phyloP scores from a whole-genome alignment of 495 filamentous ascomycete genomes.

The Penicillium malachiteum region DNA sequence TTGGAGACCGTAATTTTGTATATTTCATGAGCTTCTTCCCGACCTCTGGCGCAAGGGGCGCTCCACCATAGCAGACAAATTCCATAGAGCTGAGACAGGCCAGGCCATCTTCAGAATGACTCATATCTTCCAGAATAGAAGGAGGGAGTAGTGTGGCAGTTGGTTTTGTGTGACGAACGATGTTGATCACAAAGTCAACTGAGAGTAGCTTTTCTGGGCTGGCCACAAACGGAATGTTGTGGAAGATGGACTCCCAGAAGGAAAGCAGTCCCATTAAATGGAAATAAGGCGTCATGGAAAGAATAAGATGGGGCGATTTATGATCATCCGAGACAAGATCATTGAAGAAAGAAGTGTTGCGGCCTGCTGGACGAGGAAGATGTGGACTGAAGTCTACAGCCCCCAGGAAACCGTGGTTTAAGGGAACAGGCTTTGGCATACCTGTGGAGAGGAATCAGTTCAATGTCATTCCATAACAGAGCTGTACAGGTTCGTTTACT shows the following conservation, averaged over 20 bases:
- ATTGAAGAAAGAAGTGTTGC: not conserved
- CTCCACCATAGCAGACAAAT: conserved; percentile 18
- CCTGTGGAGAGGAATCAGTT: not conserved
- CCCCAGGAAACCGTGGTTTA: conserved; percentile 9
- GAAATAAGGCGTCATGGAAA: conserved; percentile 18
- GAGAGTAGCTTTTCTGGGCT: conserved; percentile 15
- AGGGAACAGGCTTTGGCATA: conserved; percentile 6
- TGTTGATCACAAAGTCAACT: conserved; percentile 5
- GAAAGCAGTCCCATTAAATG: conserved; percentile 17
- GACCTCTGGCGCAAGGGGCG: conserved; percentile 15
- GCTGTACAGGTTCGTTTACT: not conserved
- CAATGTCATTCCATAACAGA: not conserved
- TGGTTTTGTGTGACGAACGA: not conserved
- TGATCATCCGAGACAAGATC: not conserved
- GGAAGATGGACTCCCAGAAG: conserved; percentile 12
- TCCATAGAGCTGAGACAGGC: conserved; percentile 7
- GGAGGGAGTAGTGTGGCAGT: conserved; percentile 12
- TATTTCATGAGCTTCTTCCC: conserved; percentile 7
- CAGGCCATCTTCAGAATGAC: conserved; percentile 1
- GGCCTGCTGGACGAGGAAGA: not conserved
- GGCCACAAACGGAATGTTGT: conserved; percentile 12
- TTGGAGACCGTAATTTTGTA: conserved; percentile 6
- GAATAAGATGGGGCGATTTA: not conserved
- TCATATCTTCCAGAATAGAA: conserved; percentile 19
- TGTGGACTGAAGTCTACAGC: not conserved